Evolutionary conservation across 1,284 basidiomycete genomes (phyloP).

Genomic region (Tilletia indica): DNA sequence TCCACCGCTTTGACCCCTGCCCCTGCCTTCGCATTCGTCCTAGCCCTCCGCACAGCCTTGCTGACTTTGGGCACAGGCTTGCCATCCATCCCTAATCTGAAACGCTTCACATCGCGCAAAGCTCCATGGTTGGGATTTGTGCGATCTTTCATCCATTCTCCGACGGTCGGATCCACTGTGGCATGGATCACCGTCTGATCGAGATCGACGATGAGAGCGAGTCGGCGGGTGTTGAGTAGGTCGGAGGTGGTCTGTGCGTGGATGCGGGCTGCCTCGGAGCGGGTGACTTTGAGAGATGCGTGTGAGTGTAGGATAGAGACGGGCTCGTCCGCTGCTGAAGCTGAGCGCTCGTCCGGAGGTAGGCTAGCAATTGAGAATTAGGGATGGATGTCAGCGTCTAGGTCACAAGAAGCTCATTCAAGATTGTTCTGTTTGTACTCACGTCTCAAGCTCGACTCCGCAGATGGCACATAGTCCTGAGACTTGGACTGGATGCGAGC

Average conservation of each 20-base stretch:
- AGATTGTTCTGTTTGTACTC: slow-evolving; percentile 50
- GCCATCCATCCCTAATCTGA: slow-evolving; percentile 78
- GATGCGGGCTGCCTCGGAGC: slow-evolving; percentile 75
- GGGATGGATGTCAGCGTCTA: neutral
- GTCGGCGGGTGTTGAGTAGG: slow-evolving; percentile 72
- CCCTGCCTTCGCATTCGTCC: slow-evolving; percentile 22
- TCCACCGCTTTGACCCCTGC: slow-evolving; percentile 19
- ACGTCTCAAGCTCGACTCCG: slow-evolving; percentile 90
- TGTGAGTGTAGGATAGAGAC: slow-evolving; percentile 48
- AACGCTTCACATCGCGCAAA: slow-evolving; percentile 78
- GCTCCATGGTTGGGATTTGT: slow-evolving; percentile 84
- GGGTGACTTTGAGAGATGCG: slow-evolving; percentile 48
- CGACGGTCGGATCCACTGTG: slow-evolving; percentile 95
- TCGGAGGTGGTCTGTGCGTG: slow-evolving; percentile 76
- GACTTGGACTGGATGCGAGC: slow-evolving; percentile 88
- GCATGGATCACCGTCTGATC: slow-evolving; percentile 99
- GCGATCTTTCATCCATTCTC: slow-evolving; percentile 87
- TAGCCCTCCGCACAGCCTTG: slow-evolving; percentile 16
- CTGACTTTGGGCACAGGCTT: slow-evolving; percentile 57
- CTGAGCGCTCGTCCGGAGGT: slow-evolving; percentile 26
- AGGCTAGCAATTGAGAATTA: neutral
- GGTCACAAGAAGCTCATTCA: too few species aligned
- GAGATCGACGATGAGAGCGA: slow-evolving; percentile 94
- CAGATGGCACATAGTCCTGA: slow-evolving; percentile 88
- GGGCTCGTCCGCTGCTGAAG: slow-evolving; percentile 23